Base-by-base conservation (phyloP, 176 grass and related monocot species). In the Paspalum vaginatum region DNA sequence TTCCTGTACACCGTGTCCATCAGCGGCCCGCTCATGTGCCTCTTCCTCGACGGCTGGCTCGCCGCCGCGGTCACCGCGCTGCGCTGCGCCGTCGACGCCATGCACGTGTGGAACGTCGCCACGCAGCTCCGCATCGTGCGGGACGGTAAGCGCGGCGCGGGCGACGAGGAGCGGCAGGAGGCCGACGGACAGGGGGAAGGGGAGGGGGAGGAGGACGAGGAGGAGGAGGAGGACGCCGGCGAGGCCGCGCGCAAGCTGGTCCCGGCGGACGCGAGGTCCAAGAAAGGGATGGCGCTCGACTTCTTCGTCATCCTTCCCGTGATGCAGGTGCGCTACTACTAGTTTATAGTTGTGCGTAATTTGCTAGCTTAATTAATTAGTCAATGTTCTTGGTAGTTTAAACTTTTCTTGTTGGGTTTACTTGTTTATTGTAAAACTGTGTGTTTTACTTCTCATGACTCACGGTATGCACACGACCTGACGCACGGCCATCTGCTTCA, bases 1-100 rank as follows among this genome's bases (percentile, higher is more conserved):
- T 98, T 95, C 86, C 86, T 98, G 16, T 98, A 98, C 81, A 68
- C 95, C 11, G 65, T 95, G 54, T 98, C 92, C 2, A 2, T 98
- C 13, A 98, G 95, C 81, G 81, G 87, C 13, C 69, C 92, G 11
- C 80, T 89, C 65, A 94, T 91, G 88, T 95, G 95, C 78, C 60
- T 98, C 68, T 98, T 98, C 90, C 66, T 98, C 70, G 95, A 98
- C 81, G 92, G 92, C 42, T 98, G 95, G 95, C 87, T 98, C 37
- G 86, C 88, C 48, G 82, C 89, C 44, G 74, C 92, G 2, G 95
- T 98, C 52, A 98, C 95, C 26, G 86, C 24, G 56, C 85, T 98
- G 9, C 89, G 95, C 20, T 95, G 86, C 86, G 92, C 89, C 74
- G 84, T 93, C 12, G 95, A 98, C 85, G 81, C 80, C 74, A 85